Evolutionary conservation across 2,329 filamentous ascomycete species (phyloP).

Genomic region (Pestalotiopsis sp.): DNA sequence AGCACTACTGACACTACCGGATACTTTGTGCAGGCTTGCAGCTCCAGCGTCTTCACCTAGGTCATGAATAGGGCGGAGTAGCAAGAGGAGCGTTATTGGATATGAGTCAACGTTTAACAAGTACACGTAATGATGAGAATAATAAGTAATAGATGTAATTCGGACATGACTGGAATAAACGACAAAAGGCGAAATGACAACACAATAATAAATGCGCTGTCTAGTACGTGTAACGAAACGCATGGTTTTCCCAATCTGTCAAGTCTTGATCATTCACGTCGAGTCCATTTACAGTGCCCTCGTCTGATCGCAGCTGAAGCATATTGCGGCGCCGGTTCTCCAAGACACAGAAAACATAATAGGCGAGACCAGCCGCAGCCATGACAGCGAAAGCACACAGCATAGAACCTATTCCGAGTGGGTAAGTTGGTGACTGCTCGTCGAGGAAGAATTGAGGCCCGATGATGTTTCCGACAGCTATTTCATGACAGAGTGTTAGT

Average conservation of each 20-base stretch:
- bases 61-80: no score
- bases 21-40: constrained; percentile 16
- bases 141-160: no score
- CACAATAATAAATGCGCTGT: no score
- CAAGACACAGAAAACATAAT: background rate
- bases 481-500: background rate
- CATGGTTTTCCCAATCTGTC: background rate
- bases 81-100: no score
- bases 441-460: constrained; percentile 31
- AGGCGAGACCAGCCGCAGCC: background rate
- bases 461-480: constrained; percentile 29
- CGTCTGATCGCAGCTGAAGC: background rate
- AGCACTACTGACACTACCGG: constrained; percentile 8
- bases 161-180: no score
- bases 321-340: background rate
- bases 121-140: no score
- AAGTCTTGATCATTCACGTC: background rate
- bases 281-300: background rate
- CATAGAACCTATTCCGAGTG: constrained; percentile 28
- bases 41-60: constrained; percentile 11
- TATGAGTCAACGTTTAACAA: no score
- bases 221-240: background rate
- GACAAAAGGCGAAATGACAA: no score
- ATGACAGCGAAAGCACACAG: constrained; percentile 24
- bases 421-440: constrained; percentile 28